Evolutionary conservation across 1,284 basidiomycete genomes (phyloP).

Genomic region (Naganishia sp.): DNA sequence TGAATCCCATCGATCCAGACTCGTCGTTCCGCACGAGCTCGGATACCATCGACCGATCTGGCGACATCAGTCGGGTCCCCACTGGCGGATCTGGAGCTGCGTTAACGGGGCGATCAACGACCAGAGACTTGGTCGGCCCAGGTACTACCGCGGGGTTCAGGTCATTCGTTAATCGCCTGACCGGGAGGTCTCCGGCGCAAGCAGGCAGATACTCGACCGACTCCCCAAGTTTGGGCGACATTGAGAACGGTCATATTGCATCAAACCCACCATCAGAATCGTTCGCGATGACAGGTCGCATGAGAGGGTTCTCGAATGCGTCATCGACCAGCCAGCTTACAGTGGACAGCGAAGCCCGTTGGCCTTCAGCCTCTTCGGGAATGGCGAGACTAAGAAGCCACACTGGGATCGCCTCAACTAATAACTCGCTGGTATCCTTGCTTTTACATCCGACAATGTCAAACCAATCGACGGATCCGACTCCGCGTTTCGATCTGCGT

Average conservation of each 20-base stretch:
- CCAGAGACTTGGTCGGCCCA: background rate
- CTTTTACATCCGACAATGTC: constrained; percentile 30
- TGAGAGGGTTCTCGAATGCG: constrained; percentile 28
- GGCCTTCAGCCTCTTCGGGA: constrained; percentile 1
- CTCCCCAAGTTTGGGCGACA: background rate
- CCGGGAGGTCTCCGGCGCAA: constrained; percentile 12
- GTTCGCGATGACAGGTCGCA: constrained; percentile 21
- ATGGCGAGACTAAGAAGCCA: constrained; percentile 10
- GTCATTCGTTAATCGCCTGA: constrained; percentile 27
- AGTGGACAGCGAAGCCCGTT: background rate
- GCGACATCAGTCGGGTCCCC: constrained; percentile 1
- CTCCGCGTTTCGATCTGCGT: background rate
- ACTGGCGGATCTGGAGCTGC: constrained; percentile 10
- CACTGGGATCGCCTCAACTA: constrained; percentile 13
- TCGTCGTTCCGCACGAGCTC: constrained; percentile 11
- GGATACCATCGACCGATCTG: constrained; percentile 10
- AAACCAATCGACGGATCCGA: constrained; percentile 12
- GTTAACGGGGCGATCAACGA: background rate
- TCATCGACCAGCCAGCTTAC: constrained; percentile 2
- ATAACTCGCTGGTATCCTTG: constrained; percentile 28
- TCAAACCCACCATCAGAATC: constrained; percentile 5
- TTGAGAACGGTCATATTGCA: background rate
- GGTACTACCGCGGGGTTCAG: constrained; percentile 18
- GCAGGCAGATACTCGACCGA: constrained; percentile 8
- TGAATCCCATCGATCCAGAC: background rate